Evolutionary conservation across 2,329 filamentous ascomycete genomes (phyloP).

Genomic region (Fusarium subglutinans): DNA sequence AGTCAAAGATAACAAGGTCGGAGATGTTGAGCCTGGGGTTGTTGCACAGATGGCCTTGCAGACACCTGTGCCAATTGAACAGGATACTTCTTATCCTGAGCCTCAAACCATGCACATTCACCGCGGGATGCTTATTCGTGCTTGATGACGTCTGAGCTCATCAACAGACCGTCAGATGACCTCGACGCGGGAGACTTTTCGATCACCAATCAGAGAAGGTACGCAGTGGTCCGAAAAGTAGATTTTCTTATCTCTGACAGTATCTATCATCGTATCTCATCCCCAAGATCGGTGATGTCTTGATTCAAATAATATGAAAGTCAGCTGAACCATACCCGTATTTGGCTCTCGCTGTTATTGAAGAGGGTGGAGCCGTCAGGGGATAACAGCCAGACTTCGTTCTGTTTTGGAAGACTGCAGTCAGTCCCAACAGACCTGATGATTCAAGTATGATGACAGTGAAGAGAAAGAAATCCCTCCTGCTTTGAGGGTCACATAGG

Average conservation of each 20-base stretch:
- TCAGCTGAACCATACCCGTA: not conserved
- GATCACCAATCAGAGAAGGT: not conserved
- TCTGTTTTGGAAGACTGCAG: not conserved
- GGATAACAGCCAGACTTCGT: not conserved
- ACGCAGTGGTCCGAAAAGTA: not conserved
- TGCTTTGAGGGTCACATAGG: not conserved
- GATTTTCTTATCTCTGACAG: not conserved
- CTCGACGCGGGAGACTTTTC: not conserved
- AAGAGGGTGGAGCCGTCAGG: not conserved
- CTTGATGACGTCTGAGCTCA: conserved; percentile 11
- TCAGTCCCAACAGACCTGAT: not conserved
- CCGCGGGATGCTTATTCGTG: not conserved
- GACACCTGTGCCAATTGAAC: not conserved
- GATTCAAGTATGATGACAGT: not conserved
- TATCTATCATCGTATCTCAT: not conserved
- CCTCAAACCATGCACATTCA: not conserved
- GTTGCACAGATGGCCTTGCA: conserved; percentile 16
- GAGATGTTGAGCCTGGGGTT: not conserved
- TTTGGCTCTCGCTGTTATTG: not conserved
- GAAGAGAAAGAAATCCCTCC: not conserved
- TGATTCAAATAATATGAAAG: not conserved
- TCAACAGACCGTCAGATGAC: conserved; percentile 28
- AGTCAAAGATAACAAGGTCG: conserved; percentile 1
- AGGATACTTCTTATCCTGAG: not conserved
- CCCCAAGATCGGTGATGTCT: not conserved